These are phyloP conservation scores for Ramalina intermedia DNA, from an alignment of 495 filamentous ascomycete species.

Conservation along the genomic window DNA sequence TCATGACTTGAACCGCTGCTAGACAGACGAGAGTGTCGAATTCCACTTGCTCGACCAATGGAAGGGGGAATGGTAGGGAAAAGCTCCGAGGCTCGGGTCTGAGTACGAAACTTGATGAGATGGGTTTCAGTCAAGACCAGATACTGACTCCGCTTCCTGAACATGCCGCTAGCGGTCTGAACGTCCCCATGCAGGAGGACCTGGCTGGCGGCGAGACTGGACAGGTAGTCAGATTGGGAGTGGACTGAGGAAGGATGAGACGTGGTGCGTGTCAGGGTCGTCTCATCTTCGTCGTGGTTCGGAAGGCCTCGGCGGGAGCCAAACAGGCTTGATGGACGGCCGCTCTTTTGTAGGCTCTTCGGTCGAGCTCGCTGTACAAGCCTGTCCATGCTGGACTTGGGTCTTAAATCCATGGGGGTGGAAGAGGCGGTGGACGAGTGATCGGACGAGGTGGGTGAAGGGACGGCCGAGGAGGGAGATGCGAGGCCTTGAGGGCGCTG, in stretches of 20 bases:
- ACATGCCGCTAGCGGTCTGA: conserved; percentile 64
- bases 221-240: conserved; percentile 20
- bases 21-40: conserved; percentile 33
- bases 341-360: conserved; percentile 25
- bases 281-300: conserved; percentile 36
- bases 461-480: conserved; percentile 4
- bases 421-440: conserved; percentile 10
- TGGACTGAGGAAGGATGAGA: conserved; percentile 12
- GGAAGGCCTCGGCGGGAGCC: conserved; percentile 41
- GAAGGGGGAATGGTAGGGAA: conserved; percentile 40
- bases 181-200: conserved; percentile 60
- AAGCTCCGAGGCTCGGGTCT: conserved; percentile 51
- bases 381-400: conserved; percentile 13
- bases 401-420: conserved; percentile 9
- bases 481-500: conserved; percentile 4
- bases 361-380: conserved; percentile 9
- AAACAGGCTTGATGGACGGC: conserved; percentile 38
- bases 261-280: conserved; percentile 6
- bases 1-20: conserved; percentile 48
- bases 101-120: conserved; percentile 66
- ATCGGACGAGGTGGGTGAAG: conserved; percentile 8
- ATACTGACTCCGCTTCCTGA: conserved; percentile 78
- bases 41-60: conserved; percentile 23
- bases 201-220: not conserved
- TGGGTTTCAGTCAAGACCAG: conserved; percentile 81